Base-by-base conservation (phyloP, 2,329 filamentous ascomycete genomes). In the Sporothrix luriei region DNA sequence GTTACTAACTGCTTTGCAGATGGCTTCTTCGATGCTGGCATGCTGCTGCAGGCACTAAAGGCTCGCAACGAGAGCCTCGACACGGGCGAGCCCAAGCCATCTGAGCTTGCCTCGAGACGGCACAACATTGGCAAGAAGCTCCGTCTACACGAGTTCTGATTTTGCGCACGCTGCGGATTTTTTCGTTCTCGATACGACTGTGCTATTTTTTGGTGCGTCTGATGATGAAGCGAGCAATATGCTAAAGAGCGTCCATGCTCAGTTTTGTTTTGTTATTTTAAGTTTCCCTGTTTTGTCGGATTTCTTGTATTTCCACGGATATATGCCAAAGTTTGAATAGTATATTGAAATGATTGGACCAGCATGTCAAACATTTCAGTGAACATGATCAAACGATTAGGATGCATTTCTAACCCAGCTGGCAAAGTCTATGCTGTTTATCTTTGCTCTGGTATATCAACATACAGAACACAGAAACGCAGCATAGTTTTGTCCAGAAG, bases 11-110 rank as follows among this genome's bases (percentile, higher is more conserved):
- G 49, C 51, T 19, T 26, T 7, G n/a, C 77, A 97, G 94, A 97
- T 83, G 94, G 94, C 43, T 97, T 98, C 84, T 98, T 98, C 80
- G 94, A 98, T 78, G 93, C 94, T 0, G 94, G 94, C 16, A 97
- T 97, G 93, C 86, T 97, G 5, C 84, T 95, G 29, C 92, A 96
- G 78, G 93, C 93, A 1, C 87, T 97, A 70, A 94, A 94, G 77
- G 90, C 90, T 2, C 86, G 90, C 66, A 85, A 85, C 19, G 84
- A 88, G 69, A 83, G 81, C 4, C 78, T 82, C 6, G 84, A 87
- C 68, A 76, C 80, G 2, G 82, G 79, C 55, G 85, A 88, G 72
- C 80, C 80, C 11, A 87, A 85, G 74, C 78, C 84, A 1, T 85
- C 84, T 57, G 88, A 90, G 75, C 83, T 87, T 69, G 88, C 88